phyloP scores from a whole-genome alignment of 305 asterid genomes.

The Solanum aculeatissimum region DNA sequence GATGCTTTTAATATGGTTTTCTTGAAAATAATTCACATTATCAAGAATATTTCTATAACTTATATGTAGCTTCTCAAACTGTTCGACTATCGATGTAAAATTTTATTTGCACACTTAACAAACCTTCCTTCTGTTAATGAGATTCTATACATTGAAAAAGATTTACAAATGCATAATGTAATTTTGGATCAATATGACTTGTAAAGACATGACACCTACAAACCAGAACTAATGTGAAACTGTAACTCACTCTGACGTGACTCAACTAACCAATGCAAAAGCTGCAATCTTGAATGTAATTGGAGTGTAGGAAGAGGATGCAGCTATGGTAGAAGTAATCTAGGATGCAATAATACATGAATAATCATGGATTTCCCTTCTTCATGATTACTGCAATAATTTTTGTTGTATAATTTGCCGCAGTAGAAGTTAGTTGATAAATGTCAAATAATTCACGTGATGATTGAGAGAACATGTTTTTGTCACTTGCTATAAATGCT shows the following conservation, averaged over 20 bases:
- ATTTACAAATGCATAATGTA: neutral
- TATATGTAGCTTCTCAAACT: neutral
- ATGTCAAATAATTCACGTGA: conserved; percentile 14
- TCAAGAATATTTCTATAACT: neutral
- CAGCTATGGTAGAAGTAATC: neutral
- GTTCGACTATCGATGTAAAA: neutral
- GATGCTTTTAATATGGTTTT: neutral
- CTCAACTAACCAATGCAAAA: neutral
- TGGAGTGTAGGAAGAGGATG: neutral
- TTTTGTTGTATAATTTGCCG: neutral
- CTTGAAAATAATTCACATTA: neutral
- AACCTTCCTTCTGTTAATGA: neutral
- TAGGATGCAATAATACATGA: neutral
- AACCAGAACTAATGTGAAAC: neutral
- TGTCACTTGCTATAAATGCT: neutral
- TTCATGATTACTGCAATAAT: neutral
- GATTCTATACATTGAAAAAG: neutral
- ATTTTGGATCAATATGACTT: neutral
- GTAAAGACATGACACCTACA: neutral
- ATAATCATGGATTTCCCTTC: neutral
- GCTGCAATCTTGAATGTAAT: neutral
- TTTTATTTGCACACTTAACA: neutral
- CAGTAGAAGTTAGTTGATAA: neutral
- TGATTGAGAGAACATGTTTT: neutral
- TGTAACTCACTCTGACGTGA: neutral